Base-by-base conservation (phyloP, 129 eudicot species). In the Tanacetum coccineum region DNA sequence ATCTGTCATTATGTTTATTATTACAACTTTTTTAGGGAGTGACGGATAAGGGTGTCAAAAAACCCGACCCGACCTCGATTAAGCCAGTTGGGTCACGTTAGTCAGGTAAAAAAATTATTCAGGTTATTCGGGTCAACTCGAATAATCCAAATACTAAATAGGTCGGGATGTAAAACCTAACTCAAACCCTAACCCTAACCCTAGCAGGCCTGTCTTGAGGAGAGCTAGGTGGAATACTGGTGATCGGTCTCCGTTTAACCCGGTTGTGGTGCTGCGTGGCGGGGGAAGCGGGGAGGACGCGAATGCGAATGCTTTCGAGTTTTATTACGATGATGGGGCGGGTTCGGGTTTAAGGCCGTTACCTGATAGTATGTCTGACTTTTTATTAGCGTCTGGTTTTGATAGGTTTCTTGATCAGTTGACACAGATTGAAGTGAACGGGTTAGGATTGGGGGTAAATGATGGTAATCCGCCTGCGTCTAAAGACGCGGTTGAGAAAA, bases 331-430 rank as follows among this genome's bases (percentile, higher is more conserved):
- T 32, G 95, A 87, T 46, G 89, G 87, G 3, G 75, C 81, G 0
- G 89, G 95, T n/a, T 78, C 89, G 25, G 89, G 89, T 4, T 63
- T 87, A 67, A 54, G 95, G 20, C 89, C 89, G 4, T 79, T 87
- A 19, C 89, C 95, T 2, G 75, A 82, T 2, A 83, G 84, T 39
- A 82, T 87, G 80, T 83, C 89, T 32, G 95, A 87, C 79, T 87
- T 87, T 68, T 59, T 90, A 14, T 61, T 87, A 1, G 97, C 95
- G 10, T 80, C 97, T 4, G 97, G 97, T 30, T 90, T 90, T 54
- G 95, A 91, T 28, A 69, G 96, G 56, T 71, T 91, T 51, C 62
- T 91, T 74, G 97, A 91, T 79, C 97, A 91, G 55, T 66, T 91
- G 44, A 48, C 89, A 0, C 97, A 91, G 36, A 83, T 87, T 70